Evolutionary conservation across 2,329 filamentous ascomycete species (phyloP).

Genomic region (Aspergillus awamori): DNA sequence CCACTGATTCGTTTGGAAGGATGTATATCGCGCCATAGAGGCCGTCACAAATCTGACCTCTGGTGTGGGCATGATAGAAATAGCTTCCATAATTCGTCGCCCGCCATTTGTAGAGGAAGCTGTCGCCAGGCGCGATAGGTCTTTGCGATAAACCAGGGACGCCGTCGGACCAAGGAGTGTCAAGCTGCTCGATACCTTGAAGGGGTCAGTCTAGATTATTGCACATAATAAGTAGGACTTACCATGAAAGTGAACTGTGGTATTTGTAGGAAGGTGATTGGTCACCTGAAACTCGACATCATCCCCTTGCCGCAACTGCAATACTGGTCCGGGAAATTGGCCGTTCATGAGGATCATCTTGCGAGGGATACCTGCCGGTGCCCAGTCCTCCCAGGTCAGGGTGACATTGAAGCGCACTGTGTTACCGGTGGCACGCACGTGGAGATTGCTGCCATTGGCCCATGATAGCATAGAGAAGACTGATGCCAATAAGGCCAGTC

Average conservation of each 20-base stretch:
- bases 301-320: slow-evolving; percentile 31
- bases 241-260: slow-evolving; percentile 39
- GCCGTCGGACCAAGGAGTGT: slow-evolving; percentile 62
- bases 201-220: slow-evolving; percentile 1
- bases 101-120: slow-evolving; percentile 56
- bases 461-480: slow-evolving; percentile 15
- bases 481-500: slow-evolving; percentile 12
- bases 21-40: slow-evolving; percentile 60
- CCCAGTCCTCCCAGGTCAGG: slow-evolving; percentile 35
- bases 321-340: slow-evolving; percentile 32
- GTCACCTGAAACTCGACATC: slow-evolving; percentile 33
- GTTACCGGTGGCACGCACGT: slow-evolving; percentile 12
- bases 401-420: slow-evolving; percentile 34
- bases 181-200: slow-evolving; percentile 49
- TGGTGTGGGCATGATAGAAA: slow-evolving; percentile 62
- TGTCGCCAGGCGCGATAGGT: slow-evolving; percentile 52
- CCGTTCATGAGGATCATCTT: slow-evolving; percentile 33
- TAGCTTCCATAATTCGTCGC: slow-evolving; percentile 60
- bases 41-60: slow-evolving; percentile 61
- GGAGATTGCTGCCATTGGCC: slow-evolving; percentile 8
- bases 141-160: slow-evolving; percentile 58
- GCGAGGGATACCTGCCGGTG: slow-evolving; percentile 32
- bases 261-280: slow-evolving; percentile 29
- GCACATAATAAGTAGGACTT: neutral
- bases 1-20: slow-evolving; percentile 35